phyloP scores from a whole-genome alignment of 768 basidiomycete genomes.

The Terana coerulea region DNA sequence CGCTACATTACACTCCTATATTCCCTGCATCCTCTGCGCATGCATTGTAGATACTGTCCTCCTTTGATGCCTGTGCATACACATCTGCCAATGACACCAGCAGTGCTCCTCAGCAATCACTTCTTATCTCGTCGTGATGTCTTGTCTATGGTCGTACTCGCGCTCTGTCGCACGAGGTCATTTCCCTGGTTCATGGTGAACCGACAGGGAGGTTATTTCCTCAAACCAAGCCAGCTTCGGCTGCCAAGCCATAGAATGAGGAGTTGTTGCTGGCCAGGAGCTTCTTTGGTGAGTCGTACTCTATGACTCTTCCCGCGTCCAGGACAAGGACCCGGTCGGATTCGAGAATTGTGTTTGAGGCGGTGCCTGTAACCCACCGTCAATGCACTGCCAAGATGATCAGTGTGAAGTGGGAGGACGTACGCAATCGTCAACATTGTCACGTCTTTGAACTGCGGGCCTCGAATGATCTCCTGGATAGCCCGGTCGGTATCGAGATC shows the following conservation, averaged over 20 bases:
- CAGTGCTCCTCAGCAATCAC: too few species aligned
- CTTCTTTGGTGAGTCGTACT: conserved; percentile 68
- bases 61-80: too few species aligned
- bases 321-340: conserved; percentile 82
- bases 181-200: too few species aligned
- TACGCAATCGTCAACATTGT: conserved; percentile 89
- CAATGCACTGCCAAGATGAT: not conserved
- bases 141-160: too few species aligned
- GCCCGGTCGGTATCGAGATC: conserved; percentile 88
- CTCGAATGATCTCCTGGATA: conserved; percentile 84
- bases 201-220: too few species aligned
- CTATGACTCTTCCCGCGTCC: conserved; percentile 76
- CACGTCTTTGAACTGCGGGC: conserved; percentile 69
- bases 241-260: conserved; percentile 59
- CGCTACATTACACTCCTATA: too few species aligned
- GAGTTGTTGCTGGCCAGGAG: conserved; percentile 57
- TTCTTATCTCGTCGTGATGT: too few species aligned
- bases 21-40: too few species aligned
- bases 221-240: conserved; percentile 58
- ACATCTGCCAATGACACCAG: too few species aligned
- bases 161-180: too few species aligned
- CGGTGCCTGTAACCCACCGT: conserved; percentile 53
- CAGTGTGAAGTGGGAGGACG: conserved; percentile 23
- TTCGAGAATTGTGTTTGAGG: conserved; percentile 79
- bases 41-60: too few species aligned